Percentiles rank a stretch among this genome's conserved stretches.
Conservation (phyloP, 176 grass and related monocot species). For the Melocanna baccifera region DNA sequence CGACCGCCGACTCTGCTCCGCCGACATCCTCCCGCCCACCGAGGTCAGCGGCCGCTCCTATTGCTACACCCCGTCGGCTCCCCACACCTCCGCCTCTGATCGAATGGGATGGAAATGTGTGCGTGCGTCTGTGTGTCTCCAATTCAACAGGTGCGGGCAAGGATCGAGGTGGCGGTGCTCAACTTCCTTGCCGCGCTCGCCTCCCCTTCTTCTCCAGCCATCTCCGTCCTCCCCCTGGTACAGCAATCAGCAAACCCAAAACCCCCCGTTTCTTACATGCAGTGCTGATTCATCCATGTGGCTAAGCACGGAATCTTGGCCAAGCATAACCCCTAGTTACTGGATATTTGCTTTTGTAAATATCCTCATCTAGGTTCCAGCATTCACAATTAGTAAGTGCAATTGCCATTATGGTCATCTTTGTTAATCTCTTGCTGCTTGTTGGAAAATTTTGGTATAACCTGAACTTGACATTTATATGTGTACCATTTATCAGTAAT, state of each 20-base stretch:
- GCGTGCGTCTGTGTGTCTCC: neutral
- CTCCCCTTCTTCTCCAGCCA: slow-evolving; percentile 49
- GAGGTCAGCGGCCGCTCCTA: slow-evolving; percentile 32
- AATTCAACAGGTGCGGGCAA: slow-evolving; percentile 50
- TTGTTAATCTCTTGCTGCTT: neutral
- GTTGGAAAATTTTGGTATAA: neutral
- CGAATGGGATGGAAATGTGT: neutral
- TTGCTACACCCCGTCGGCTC: neutral
- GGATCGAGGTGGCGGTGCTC: slow-evolving; percentile 89
- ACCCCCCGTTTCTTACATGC: neutral
- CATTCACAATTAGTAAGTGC: neutral
- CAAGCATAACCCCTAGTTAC: neutral
- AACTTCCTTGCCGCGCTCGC: slow-evolving; percentile 67
- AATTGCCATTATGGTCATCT: neutral
- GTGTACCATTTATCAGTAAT: neutral
- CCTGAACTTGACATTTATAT: neutral
- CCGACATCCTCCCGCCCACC: slow-evolving; percentile 66
- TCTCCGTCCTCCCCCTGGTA: slow-evolving; percentile 70
- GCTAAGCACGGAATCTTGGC: neutral
- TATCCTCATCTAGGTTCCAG: neutral
- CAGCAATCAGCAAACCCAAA: neutral
- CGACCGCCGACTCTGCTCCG: slow-evolving; percentile 77
- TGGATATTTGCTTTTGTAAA: neutral
- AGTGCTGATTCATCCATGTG: slow-evolving; percentile 12
- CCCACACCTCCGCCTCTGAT: neutral